A percentile compares a stretch with the other conserved stretches of the same genome.
These are phyloP conservation scores for Diaporthe citriasiana DNA, from an alignment of 2,329 filamentous ascomycete species.

Conservation along the genomic window DNA sequence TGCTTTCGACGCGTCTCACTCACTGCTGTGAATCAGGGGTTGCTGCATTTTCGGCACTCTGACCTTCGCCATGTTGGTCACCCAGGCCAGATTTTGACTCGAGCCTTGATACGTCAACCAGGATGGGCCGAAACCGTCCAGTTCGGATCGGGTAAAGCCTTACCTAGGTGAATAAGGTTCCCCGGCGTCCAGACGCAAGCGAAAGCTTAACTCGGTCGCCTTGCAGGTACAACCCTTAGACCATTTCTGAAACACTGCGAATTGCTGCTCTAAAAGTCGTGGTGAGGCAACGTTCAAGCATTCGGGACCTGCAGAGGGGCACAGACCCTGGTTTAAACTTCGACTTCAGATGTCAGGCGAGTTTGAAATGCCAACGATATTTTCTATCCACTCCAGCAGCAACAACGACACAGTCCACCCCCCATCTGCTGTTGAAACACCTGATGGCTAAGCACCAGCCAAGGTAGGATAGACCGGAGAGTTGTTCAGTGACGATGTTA, in stretches of 20 bases:
- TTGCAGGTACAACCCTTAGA: conserved; percentile 14
- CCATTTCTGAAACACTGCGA: conserved; percentile 22
- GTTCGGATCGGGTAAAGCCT: conserved; percentile 6
- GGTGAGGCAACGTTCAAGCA: not conserved
- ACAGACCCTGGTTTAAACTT: conserved; percentile 15
- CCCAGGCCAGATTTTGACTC: conserved; percentile 12
- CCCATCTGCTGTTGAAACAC: not conserved
- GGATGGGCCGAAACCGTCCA: conserved; percentile 31
- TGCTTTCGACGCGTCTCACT: conserved; percentile 24
- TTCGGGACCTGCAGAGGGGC: conserved; percentile 1
- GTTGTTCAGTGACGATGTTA: not conserved
- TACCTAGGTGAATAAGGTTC: conserved; percentile 28
- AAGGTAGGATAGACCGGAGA: not conserved
- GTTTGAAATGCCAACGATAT: conserved; percentile 28
- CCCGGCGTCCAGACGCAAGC: conserved; percentile 28
- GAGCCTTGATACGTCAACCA: conserved; percentile 17
- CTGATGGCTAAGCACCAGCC: not conserved
- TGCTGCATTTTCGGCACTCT: not conserved
- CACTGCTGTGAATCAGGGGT: conserved; percentile 12
- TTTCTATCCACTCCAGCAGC: conserved; percentile 15
- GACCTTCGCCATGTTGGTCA: not conserved
- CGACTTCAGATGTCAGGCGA: conserved; percentile 14
- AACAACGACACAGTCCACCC: not conserved
- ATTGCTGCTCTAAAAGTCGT: not conserved
- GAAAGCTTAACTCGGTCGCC: conserved; percentile 26